phyloP scores from a whole-genome alignment of 495 filamentous ascomycete genomes.

The Aspergillus heteromorphus region DNA sequence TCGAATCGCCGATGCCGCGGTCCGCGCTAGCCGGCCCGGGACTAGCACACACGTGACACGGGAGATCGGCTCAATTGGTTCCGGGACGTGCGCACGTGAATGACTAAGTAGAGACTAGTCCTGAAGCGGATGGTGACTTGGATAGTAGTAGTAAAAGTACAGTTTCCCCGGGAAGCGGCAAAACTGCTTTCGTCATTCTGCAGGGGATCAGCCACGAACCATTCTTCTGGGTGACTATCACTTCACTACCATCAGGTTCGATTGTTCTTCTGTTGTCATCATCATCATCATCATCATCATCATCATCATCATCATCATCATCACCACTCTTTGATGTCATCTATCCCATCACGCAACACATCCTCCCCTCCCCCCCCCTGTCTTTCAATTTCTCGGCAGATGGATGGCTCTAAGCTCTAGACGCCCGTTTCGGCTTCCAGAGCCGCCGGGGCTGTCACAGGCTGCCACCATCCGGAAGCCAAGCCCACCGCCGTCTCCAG shows the following conservation, averaged over 20 bases:
- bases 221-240: background rate
- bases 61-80: constrained; percentile 2
- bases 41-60: constrained; percentile 2
- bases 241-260: background rate
- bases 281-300: background rate
- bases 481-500: background rate
- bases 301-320: background rate
- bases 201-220: background rate
- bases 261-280: background rate
- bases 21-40: background rate
- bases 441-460: background rate
- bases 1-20: no score
- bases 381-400: background rate
- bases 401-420: no score
- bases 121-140: background rate
- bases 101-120: background rate
- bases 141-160: no score
- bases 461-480: background rate
- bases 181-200: background rate
- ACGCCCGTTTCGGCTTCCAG: background rate
- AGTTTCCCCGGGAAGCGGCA: background rate
- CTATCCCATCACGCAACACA: background rate
- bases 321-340: background rate
- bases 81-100: background rate
- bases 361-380: background rate